Percentiles rank a stretch among this genome's conserved stretches.
Conservation (phyloP, 257 asterid genomes). For the Ajuga chamaepitys region DNA sequence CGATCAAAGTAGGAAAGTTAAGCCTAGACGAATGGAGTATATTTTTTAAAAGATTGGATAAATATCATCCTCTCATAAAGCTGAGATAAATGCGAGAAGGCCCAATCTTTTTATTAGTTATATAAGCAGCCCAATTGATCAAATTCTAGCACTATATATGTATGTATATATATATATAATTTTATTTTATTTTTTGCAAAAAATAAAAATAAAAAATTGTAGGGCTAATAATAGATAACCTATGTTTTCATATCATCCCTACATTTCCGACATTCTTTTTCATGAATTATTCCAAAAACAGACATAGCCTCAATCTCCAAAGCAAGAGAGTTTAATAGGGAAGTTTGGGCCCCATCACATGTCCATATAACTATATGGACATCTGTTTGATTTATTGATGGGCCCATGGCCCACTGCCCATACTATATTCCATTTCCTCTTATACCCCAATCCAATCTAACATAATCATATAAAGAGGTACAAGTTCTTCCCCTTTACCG, state of each 20-base stretch:
- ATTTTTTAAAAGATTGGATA: no score
- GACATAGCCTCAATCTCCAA: not conserved
- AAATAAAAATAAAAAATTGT: no score
- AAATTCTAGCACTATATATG: no score
- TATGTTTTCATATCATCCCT: not conserved
- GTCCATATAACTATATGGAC: slow-evolving; percentile 3
- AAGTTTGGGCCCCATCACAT: slow-evolving; percentile 18
- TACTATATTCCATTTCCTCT: slow-evolving; percentile 1
- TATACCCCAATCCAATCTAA: not conserved
- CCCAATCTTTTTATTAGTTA: no score
- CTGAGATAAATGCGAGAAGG: no score
- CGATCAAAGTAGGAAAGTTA: no score
- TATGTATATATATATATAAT: no score
- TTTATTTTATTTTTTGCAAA: no score
- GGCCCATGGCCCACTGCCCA: slow-evolving; percentile 1
- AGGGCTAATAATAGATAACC: not conserved
- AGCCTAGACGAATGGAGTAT: no score
- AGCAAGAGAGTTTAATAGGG: slow-evolving; percentile 9
- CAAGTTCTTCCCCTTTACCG: no score
- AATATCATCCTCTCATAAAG: no score
- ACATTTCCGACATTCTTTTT: slow-evolving; percentile 1
- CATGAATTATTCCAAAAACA: not conserved
- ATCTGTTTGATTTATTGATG: slow-evolving; percentile 6
- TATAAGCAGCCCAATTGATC: no score
- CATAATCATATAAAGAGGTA: not conserved